Evolutionary conservation across 805 yeast genomes (phyloP).

Genomic region (Geotrichum ghanense): DNA sequence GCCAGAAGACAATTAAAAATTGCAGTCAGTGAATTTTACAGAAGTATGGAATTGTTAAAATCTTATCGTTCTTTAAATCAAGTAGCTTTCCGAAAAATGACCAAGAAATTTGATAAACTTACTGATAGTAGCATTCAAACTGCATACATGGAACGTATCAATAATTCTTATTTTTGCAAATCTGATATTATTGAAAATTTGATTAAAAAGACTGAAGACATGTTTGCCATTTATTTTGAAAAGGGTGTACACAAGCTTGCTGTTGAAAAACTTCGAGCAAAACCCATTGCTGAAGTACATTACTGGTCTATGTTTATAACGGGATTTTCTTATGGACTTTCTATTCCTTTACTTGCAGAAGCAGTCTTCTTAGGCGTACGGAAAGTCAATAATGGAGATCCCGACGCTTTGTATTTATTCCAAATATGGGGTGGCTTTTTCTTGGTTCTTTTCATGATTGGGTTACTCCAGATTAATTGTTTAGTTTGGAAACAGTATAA

Average conservation of each 20-base stretch:
- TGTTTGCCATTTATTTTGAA: constrained; percentile 57
- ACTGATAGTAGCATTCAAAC: constrained; percentile 34
- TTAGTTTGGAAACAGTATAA: constrained; percentile 60
- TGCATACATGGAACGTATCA: constrained; percentile 46
- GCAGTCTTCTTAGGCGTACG: constrained; percentile 43
- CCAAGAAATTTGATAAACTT: constrained; percentile 78
- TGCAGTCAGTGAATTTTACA: constrained; percentile 62
- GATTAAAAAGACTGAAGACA: constrained; percentile 50
- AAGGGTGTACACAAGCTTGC: constrained; percentile 61
- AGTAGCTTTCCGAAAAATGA: constrained; percentile 80
- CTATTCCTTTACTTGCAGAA: constrained; percentile 54
- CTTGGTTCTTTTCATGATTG: constrained; percentile 44
- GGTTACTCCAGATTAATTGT: constrained; percentile 60
- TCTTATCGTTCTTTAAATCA: constrained; percentile 68
- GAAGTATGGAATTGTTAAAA: constrained; percentile 56
- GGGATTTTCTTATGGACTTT: constrained; percentile 61
- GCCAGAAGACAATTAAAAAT: constrained; percentile 59
- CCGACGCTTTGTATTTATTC: constrained; percentile 49
- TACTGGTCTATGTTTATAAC: constrained; percentile 38
- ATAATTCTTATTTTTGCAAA: constrained; percentile 44
- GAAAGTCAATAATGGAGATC: constrained; percentile 31
- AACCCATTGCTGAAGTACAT: constrained; percentile 27
- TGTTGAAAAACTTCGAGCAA: constrained; percentile 53
- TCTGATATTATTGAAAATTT: constrained; percentile 60
- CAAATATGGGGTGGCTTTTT: constrained; percentile 94